Conservation (phyloP, 129 eudicot genomes). For the Dittrichia graveolens region DNA sequence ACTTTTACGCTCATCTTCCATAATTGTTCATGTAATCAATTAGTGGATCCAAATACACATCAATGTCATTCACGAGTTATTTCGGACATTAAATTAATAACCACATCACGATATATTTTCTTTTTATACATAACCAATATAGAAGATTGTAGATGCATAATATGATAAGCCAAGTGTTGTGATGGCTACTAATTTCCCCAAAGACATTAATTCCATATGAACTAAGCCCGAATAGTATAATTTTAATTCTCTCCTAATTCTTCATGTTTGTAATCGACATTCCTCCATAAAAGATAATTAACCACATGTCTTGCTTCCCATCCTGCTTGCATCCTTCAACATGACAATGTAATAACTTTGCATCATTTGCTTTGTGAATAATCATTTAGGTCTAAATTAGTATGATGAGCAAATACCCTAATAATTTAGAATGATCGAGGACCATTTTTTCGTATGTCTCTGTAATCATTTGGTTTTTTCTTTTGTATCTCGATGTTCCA, state of each 20-base stretch:
- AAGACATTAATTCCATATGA: background rate
- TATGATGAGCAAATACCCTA: too few relatives aligned
- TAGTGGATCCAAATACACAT: background rate
- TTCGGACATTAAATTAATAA: background rate
- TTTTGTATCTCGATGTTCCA: too few relatives aligned
- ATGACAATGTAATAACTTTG: too few relatives aligned
- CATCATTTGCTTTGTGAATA: too few relatives aligned
- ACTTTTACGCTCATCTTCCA: background rate
- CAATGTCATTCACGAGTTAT: background rate
- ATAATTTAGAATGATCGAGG: too few relatives aligned
- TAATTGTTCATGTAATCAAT: background rate
- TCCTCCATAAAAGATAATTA: too few relatives aligned
- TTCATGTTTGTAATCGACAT: background rate
- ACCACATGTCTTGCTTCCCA: too few relatives aligned
- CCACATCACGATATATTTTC: background rate
- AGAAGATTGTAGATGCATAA: background rate
- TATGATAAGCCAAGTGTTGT: background rate
- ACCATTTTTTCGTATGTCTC: too few relatives aligned
- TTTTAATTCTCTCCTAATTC: background rate
- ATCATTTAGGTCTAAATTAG: too few relatives aligned
- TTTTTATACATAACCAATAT: background rate
- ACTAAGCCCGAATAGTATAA: background rate
- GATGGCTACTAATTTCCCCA: background rate
- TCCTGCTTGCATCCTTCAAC: too few relatives aligned
- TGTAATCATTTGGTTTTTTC: too few relatives aligned